Percentiles rank a stretch among this genome's conserved stretches.
Conservation (phyloP, 2,329 filamentous ascomycete species). For the Eurotiales sp. region DNA sequence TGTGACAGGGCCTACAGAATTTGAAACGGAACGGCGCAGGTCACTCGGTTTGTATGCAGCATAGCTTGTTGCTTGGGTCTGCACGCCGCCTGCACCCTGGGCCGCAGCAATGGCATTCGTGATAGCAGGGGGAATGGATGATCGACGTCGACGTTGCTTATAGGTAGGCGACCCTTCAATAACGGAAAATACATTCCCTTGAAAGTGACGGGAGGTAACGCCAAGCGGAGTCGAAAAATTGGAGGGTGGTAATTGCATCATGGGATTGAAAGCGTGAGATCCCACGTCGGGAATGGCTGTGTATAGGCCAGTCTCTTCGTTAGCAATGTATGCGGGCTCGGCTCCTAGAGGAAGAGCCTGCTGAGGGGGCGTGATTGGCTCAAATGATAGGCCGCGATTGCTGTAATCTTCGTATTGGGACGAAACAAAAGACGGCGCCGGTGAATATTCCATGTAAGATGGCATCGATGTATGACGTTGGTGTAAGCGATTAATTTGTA, state of each 20-base stretch:
- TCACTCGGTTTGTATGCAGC: constrained; percentile 79
- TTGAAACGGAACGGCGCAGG: constrained; percentile 83
- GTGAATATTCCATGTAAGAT: constrained; percentile 95
- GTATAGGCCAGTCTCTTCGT: constrained; percentile 95
- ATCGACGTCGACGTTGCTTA: constrained; percentile 91
- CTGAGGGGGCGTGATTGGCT: constrained; percentile 94
- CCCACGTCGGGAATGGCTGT: constrained; percentile 84
- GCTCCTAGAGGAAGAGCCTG: constrained; percentile 75
- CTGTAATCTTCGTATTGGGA: constrained; percentile 98
- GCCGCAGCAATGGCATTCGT: constrained; percentile 63
- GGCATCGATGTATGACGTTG: constrained; percentile 98
- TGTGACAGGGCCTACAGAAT: constrained; percentile 74
- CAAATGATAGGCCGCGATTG: constrained; percentile 91
- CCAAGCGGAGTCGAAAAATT: constrained; percentile 80
- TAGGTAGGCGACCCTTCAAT: constrained; percentile 98
- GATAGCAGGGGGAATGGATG: constrained; percentile 81
- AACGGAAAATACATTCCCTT: constrained; percentile 83
- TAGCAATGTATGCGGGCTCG: constrained; percentile 95
- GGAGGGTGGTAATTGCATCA: constrained; percentile 86
- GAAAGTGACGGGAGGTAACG: constrained; percentile 62
- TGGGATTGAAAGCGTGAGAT: constrained; percentile 73
- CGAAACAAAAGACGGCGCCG: constrained; percentile 96
- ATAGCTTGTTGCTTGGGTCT: constrained; percentile 45
- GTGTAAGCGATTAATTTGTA: constrained; percentile 65
- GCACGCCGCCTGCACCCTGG: constrained; percentile 39